These are phyloP conservation scores for Botrytis medusae DNA, from an alignment of 2,329 filamentous ascomycete genomes.

Conservation along the genomic window DNA sequence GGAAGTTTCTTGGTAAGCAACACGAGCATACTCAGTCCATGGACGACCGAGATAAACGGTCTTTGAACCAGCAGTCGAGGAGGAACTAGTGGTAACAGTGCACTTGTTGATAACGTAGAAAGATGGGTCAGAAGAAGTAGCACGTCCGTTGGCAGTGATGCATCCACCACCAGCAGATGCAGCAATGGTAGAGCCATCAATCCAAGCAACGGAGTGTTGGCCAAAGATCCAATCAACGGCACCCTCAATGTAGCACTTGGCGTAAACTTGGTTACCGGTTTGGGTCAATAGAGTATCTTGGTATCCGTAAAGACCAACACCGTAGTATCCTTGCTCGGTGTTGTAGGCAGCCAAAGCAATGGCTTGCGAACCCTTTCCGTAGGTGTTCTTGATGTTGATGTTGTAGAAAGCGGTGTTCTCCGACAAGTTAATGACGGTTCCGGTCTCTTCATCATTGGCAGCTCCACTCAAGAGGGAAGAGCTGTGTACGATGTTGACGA, in stretches of 20 bases:
- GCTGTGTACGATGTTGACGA: conserved; percentile 48
- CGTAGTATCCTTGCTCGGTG: conserved; percentile 57
- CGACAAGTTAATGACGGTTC: conserved; percentile 39
- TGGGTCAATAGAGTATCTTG: conserved; percentile 56
- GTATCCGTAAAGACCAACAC: conserved; percentile 53
- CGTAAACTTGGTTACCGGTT: conserved; percentile 55
- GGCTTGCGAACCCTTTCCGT: conserved; percentile 51
- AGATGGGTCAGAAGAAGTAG: conserved; percentile 42
- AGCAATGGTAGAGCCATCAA: conserved; percentile 48
- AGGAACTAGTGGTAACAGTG: conserved; percentile 45
- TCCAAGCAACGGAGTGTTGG: conserved; percentile 46
- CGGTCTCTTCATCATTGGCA: conserved; percentile 45
- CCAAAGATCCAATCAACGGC: conserved; percentile 62
- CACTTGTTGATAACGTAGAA: conserved; percentile 54
- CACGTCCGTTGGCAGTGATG: conserved; percentile 45
- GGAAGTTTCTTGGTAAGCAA: conserved; percentile 50
- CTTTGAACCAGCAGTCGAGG: conserved; percentile 42
- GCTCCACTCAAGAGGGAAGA: conserved; percentile 44
- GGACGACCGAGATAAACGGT: conserved; percentile 53
- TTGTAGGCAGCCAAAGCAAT: conserved; percentile 54
- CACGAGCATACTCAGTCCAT: conserved; percentile 52
- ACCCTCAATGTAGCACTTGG: conserved; percentile 55
- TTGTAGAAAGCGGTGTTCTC: conserved; percentile 58
- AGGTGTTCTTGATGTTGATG: conserved; percentile 56
- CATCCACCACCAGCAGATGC: conserved; percentile 43